Percentiles rank a stretch among this genome's conserved stretches.
Conservation (phyloP, 257 asterid genomes). For the Avicennia marina region DNA sequence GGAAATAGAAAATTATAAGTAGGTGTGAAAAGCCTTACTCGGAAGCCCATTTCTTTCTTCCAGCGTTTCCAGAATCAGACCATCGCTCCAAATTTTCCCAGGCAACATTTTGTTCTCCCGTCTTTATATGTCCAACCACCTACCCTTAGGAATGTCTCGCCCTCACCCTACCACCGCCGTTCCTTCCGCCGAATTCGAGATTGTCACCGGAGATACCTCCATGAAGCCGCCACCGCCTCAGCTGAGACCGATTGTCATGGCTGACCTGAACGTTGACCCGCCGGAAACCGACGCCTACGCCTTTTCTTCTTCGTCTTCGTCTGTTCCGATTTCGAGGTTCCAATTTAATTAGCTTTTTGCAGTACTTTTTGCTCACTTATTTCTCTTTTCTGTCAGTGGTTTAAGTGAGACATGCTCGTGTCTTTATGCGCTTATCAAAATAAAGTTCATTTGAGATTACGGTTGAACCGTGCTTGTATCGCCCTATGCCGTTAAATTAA, state of each 20-base stretch:
- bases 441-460: constrained; percentile 4
- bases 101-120: too few relatives aligned
- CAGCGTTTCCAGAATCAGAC: too few relatives aligned
- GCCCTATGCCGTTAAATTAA: not conserved
- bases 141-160: too few relatives aligned
- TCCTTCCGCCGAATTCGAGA: constrained; percentile 19
- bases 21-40: too few relatives aligned
- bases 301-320: constrained; percentile 25
- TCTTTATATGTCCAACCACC: too few relatives aligned
- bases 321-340: constrained; percentile 42
- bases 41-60: too few relatives aligned
- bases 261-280: constrained; percentile 83
- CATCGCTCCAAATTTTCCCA: too few relatives aligned
- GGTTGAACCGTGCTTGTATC: constrained; percentile 12
- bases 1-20: too few relatives aligned
- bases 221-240: constrained; percentile 31
- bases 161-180: constrained; percentile 22
- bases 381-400: not conserved
- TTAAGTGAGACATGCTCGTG: not conserved
- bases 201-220: constrained; percentile 26
- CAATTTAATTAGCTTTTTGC: not conserved
- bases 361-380: not conserved
- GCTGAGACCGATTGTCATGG: constrained; percentile 41
- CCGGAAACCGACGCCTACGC: constrained; percentile 44
- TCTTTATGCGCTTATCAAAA: not conserved